A percentile compares a stretch with the other conserved stretches of the same genome.
Evolutionary conservation across 805 yeast genomes (phyloP).

Genomic region (Teunomyces tritomae): DNA sequence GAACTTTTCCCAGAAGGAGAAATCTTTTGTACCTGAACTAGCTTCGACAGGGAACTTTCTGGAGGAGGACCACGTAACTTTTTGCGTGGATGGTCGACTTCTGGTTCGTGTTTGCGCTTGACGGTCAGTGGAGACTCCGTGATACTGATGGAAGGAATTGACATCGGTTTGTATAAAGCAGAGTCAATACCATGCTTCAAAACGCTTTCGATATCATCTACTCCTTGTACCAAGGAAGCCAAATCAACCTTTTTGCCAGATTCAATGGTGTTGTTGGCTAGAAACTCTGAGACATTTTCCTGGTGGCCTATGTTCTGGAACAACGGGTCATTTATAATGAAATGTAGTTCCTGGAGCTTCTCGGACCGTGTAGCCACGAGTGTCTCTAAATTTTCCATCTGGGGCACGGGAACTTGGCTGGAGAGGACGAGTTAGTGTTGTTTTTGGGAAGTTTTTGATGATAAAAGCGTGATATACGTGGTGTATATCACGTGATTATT

Average conservation of each 20-base stretch:
- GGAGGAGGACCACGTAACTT: not conserved
- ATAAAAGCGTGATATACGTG: conserved; percentile 18
- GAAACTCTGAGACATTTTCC: conserved; percentile 4
- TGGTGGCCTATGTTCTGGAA: conserved; percentile 4
- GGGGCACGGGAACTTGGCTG: not conserved
- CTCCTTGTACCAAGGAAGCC: conserved; percentile 1
- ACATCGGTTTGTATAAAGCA: not conserved
- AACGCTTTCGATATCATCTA: conserved; percentile 3
- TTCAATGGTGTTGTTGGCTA: not conserved
- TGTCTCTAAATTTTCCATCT: conserved; percentile 1
- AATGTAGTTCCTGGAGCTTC: conserved; percentile 21
- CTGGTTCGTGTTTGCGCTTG: conserved; percentile 1
- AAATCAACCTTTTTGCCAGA: not conserved
- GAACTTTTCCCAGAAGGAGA: conserved; percentile 1
- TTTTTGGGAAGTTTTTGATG: not conserved
- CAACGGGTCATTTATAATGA: conserved; percentile 14
- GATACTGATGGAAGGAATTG: not conserved
- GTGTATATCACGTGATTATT: conserved; percentile 25
- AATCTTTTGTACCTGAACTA: not conserved
- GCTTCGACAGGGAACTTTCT: not conserved
- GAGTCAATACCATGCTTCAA: conserved; percentile 5
- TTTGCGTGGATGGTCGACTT: not conserved
- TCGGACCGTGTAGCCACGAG: conserved; percentile 10
- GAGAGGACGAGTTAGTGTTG: not conserved
- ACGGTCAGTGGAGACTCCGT: not conserved